Conservation (phyloP, 2,329 filamentous ascomycete species). For the Cladophialophora yegresii region DNA sequence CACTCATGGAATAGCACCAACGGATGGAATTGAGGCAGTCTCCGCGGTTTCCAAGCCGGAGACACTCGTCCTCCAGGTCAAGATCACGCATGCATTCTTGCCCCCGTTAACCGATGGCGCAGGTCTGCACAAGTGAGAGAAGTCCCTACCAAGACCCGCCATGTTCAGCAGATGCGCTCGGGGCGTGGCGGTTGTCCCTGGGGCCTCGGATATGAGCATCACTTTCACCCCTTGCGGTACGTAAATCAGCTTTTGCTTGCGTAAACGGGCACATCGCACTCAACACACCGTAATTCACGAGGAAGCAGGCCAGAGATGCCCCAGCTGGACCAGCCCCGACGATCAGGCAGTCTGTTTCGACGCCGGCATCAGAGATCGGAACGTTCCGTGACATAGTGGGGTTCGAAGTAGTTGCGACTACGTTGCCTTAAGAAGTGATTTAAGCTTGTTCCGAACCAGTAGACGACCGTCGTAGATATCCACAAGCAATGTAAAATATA, state of each 20-base stretch:
- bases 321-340: constrained; percentile 58
- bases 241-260: neutral
- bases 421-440: neutral
- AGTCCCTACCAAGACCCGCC: constrained; percentile 33
- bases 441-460: neutral
- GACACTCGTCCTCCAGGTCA: constrained; percentile 44
- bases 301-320: constrained; percentile 57
- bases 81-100: constrained; percentile 49
- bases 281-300: constrained; percentile 50
- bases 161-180: constrained; percentile 32
- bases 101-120: neutral
- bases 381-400: constrained; percentile 3
- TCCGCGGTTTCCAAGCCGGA: constrained; percentile 41
- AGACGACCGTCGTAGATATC: neutral
- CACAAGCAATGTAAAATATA: neutral
- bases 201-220: constrained; percentile 20
- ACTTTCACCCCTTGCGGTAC: constrained; percentile 21
- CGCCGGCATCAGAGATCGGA: neutral
- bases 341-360: constrained; percentile 53
- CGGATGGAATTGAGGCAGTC: constrained; percentile 44
- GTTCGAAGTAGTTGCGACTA: neutral
- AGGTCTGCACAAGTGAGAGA: neutral
- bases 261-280: neutral
- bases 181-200: constrained; percentile 28
- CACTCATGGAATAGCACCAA: constrained; percentile 48